Percentiles rank a stretch among this genome's conserved stretches.
phyloP scores from a whole-genome alignment of 805 yeast genomes.

The Schwanniomyces vanrijiae region DNA sequence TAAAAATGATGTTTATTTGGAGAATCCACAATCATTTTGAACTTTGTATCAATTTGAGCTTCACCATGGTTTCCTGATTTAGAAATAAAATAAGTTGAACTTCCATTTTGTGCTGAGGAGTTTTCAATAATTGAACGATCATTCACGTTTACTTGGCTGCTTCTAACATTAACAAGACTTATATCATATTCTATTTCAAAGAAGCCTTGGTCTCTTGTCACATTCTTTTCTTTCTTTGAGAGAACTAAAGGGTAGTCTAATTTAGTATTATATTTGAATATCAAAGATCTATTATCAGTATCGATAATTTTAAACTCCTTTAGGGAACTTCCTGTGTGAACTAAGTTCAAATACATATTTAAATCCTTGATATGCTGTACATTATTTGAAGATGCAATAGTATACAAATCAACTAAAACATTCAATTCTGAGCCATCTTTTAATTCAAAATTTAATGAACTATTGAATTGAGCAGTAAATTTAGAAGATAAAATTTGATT shows the following conservation, averaged over 20 bases:
- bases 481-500: slow-evolving; percentile 40
- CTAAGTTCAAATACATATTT: slow-evolving; percentile 42
- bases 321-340: slow-evolving; percentile 19
- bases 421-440: slow-evolving; percentile 35
- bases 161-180: slow-evolving; percentile 15
- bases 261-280: slow-evolving; percentile 15
- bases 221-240: slow-evolving; percentile 8
- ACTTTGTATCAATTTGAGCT: slow-evolving; percentile 32
- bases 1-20: slow-evolving; percentile 16
- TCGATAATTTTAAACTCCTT: slow-evolving; percentile 23
- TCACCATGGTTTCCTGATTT: slow-evolving; percentile 30
- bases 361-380: slow-evolving; percentile 33
- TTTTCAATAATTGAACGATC: background rate
- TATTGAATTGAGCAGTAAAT: slow-evolving; percentile 29
- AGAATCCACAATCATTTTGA: slow-evolving; percentile 18
- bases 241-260: slow-evolving; percentile 30
- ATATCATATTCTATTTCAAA: slow-evolving; percentile 20
- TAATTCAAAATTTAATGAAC: slow-evolving; percentile 38
- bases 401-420: slow-evolving; percentile 24
- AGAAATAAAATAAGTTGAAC: slow-evolving; percentile 23
- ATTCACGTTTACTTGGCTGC: slow-evolving; percentile 11
- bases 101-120: slow-evolving; percentile 28
- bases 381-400: slow-evolving; percentile 35
- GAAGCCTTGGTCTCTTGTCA: slow-evolving; percentile 4
- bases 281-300: slow-evolving; percentile 10